Base-by-base conservation (phyloP, 192 early-diverging fungal genomes). In the Linnemannia hyalina region DNA sequence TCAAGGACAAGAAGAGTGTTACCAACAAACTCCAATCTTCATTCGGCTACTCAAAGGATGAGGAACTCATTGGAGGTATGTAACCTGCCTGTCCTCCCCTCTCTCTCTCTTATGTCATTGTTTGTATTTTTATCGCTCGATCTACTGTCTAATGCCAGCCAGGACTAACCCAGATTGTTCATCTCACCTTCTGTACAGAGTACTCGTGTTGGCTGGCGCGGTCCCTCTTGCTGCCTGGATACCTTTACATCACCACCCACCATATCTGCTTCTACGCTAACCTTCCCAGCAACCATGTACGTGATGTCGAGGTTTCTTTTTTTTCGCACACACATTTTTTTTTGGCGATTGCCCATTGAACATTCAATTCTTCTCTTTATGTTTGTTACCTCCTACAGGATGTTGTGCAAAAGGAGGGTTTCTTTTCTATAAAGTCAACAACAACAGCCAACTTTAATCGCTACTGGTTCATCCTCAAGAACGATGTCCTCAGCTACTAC, bases 241-340 rank as follows among this genome's bases (percentile, higher is more conserved):
- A 91, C 71, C 72, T 94, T 57, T 94, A 91, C 73, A 70, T 94
- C 57, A 94, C 93, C 0, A 89, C 91, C 40, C 76, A 88, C 10
- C 93, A 94, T 46, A 70, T 94, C 32, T 92, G 91, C 35, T 94
- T 93, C 77, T 94, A 93, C 88, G 92, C 92, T 38, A 88, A 88
- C 16, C 82, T 94, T 13, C 92, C 92, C 32, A 80, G 86, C 7
- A 88, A 73, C 49, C 88, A 90, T 77, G 92, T 92, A 89, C 36
- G 72, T 49, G 29, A 35, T 65, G 9, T 63, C 1, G 26, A 29
- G 10, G 7, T 84, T 94, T 13, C 90, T 22, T 52, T 4, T 22
- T 4, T 1, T 5, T 18, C 13, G 44, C 13, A 15, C 44, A 46
- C 7, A 26, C 23, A 4, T 26, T 26, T 20, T n/a, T n/a, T n/a